Evolutionary conservation across 768 basidiomycete genomes (phyloP).

Genomic region (Nidularia sp.): DNA sequence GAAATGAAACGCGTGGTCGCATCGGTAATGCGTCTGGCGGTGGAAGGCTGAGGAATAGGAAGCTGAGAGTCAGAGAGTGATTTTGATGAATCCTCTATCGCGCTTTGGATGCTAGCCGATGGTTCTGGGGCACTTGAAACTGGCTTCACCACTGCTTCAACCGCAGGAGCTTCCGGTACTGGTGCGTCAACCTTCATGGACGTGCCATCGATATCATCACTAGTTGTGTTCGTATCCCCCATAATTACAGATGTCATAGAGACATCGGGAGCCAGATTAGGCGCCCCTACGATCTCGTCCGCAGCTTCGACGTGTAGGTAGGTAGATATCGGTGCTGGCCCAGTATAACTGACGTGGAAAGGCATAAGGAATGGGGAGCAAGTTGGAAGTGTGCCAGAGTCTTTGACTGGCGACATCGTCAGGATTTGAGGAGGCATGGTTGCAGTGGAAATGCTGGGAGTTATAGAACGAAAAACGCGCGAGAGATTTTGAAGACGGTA

Average conservation of each 20-base stretch:
- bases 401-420: background rate
- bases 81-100: background rate
- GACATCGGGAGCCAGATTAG: background rate
- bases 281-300: background rate
- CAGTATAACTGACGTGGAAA: constrained; percentile 70
- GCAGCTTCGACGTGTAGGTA: constrained; percentile 46
- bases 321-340: constrained; percentile 68
- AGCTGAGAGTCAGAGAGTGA: background rate
- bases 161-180: background rate
- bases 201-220: background rate
- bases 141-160: background rate
- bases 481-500: background rate
- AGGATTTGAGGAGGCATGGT: background rate
- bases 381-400: constrained; percentile 16
- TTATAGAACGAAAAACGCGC: background rate
- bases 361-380: constrained; percentile 77
- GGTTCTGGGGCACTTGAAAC: background rate
- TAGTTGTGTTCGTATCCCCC: background rate
- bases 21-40: constrained; percentile 17
- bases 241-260: background rate
- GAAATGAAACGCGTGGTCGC: constrained; percentile 45
- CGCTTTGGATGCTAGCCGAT: background rate
- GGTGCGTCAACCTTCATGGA: background rate
- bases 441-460: background rate
- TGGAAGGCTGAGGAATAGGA: constrained; percentile 1